Evolutionary conservation across 179 eudicot species (phyloP), one percentile per base, ranked within the genome.

Genomic region (Vitellaria paradoxa): DNA sequence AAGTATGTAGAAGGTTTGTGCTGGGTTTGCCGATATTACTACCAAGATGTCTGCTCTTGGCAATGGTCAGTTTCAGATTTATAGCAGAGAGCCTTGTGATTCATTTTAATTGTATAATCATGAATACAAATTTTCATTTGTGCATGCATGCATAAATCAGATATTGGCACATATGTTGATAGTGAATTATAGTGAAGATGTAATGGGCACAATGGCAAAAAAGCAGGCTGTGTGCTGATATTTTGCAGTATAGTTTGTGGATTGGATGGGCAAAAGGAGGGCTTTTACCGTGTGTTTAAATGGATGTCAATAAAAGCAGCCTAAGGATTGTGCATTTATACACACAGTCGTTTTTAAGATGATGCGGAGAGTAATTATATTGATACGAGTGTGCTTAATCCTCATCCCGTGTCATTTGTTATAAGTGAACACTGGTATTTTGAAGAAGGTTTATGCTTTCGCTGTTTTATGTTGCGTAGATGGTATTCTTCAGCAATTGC

Each of bases 11-110:
- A 96, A 86, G 99, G 99, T 57, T 85, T 96, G 79, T 96, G 99
- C 74, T 96, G 99, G 99, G 98, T 96, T 79, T 88, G 94, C 77
- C 94, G 96, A 66, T 96, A 96, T 83, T 96, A 96, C 86, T 92
- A 94, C 83, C 97, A 93, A 84, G 98, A 98, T 79, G 99, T 96
- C 79, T 91, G 98, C 86, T 96, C 99, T 24, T 96, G 99, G 99
- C 94, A 85, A 76, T 96, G 99, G 99, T 95, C 76, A 85, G 85
- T 72, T 55, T 20, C 26, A 21, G 12, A 42, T 61, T 50, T 66
- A 55, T 15, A 1, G 47, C 9, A 61, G 49, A 68, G 53, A 42
- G 46, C 55, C 18, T 79, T 11, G 7, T 26, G 40, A 3, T 75
- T 50, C 20, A 21, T 50, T 70, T 75, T 12, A 26, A 11, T 62